phyloP scores from a whole-genome alignment of 208 protist species.

The Herpetomonas tarakana region DNA sequence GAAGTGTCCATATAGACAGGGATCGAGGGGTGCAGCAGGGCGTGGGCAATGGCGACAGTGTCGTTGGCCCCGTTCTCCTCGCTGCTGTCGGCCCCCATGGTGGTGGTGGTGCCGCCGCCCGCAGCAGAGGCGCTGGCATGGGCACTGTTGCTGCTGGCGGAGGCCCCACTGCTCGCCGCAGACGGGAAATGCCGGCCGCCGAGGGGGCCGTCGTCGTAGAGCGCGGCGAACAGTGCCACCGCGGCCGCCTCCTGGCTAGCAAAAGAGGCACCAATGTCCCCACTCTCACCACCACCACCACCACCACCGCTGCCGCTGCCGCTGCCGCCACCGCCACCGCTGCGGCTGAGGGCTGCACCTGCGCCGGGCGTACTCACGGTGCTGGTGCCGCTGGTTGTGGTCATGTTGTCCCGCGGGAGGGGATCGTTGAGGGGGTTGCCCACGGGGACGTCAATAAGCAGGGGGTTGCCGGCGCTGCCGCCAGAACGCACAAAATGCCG shows the following conservation, averaged over 20 bases:
- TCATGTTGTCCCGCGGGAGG: background rate
- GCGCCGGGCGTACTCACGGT: background rate
- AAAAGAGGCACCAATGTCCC: background rate
- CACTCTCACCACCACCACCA: background rate
- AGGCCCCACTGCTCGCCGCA: background rate
- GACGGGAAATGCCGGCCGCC: background rate
- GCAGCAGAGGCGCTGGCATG: background rate
- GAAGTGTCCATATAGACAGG: constrained; percentile 21
- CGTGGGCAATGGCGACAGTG: constrained; percentile 23
- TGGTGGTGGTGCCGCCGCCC: background rate
- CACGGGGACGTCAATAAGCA: background rate
- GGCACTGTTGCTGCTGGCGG: background rate
- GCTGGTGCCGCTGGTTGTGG: background rate
- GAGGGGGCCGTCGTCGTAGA: background rate
- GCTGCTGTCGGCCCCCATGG: too few relatives aligned
- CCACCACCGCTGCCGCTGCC: background rate
- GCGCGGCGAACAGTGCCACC: background rate
- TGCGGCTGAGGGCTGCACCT: background rate
- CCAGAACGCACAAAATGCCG: too few relatives aligned
- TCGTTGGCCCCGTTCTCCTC: background rate
- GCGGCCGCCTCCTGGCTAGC: background rate
- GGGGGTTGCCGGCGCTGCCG: too few relatives aligned
- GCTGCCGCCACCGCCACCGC: background rate
- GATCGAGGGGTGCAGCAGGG: constrained; percentile 26
- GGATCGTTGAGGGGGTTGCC: background rate